These are phyloP conservation scores for Phytophthora citricola DNA, from an alignment of 352 stramenopile species.

Conservation along the genomic window DNA sequence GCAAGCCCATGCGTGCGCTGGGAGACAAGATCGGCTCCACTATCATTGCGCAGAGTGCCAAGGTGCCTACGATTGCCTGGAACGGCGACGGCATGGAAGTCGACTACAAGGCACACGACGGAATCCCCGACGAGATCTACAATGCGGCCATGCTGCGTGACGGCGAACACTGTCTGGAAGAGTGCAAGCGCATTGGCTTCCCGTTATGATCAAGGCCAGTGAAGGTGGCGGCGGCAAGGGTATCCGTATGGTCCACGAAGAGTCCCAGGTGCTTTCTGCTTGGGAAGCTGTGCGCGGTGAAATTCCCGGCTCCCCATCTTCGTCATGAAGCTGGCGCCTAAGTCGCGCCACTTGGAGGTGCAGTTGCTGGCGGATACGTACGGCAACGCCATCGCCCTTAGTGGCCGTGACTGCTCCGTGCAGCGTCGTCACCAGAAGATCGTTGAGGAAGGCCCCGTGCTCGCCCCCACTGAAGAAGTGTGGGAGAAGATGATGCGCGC, in stretches of 20 bases:
- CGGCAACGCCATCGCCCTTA: constrained; percentile 98
- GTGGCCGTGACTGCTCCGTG: constrained; percentile 99
- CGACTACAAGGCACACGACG: constrained; percentile 85
- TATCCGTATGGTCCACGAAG: constrained; percentile 95
- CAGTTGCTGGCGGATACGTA: constrained; percentile 99
- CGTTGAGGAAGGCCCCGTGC: constrained; percentile 98
- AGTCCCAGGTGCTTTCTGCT: constrained; percentile 92
- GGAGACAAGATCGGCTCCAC: constrained; percentile 99
- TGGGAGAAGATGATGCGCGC: constrained; percentile 99
- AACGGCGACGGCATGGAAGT: constrained; percentile 97
- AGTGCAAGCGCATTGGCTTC: constrained; percentile 96
- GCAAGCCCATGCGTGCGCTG: constrained; percentile 98
- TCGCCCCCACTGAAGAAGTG: constrained; percentile 93
- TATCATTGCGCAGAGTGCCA: constrained; percentile 99
- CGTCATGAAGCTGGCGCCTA: constrained; percentile 98
- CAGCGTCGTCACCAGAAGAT: constrained; percentile 99
- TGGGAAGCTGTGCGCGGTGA: constrained; percentile 98
- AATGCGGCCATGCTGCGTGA: constrained; percentile 93
- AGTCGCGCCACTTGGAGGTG: constrained; percentile 99
- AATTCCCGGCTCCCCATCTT: constrained; percentile 99
- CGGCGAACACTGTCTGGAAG: constrained; percentile 92
- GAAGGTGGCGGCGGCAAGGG: constrained; percentile 99
- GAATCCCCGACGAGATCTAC: constrained; percentile 96
- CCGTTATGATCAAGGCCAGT: constrained; percentile 99
- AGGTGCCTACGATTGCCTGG: constrained; percentile 99